phyloP scores from a whole-genome alignment of 805 yeast genomes.

The Yarrowia sp. region DNA sequence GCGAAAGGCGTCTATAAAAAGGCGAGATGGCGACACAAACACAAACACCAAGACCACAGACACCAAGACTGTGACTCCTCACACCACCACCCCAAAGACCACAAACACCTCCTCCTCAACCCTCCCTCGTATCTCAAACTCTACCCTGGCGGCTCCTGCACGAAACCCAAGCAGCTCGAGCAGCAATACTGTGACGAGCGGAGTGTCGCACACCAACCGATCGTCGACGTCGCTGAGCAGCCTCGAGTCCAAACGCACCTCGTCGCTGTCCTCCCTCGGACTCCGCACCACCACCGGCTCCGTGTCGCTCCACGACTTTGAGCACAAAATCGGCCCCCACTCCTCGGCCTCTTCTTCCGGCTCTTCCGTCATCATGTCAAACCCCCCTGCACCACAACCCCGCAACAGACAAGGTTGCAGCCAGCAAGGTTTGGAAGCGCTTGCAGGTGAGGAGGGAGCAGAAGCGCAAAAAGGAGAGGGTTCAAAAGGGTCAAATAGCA shows the following conservation, averaged over 20 bases:
- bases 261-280: neutral
- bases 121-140: constrained; percentile 8
- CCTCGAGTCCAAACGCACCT: neutral
- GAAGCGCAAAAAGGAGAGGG: no score
- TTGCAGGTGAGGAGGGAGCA: neutral
- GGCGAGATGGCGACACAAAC: neutral
- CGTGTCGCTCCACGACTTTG: constrained; percentile 27
- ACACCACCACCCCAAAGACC: neutral
- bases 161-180: neutral
- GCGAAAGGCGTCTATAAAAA: constrained; percentile 26
- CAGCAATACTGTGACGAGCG: no score
- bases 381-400: constrained; percentile 12
- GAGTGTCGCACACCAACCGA: neutral
- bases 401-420: constrained; percentile 15
- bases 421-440: constrained; percentile 5
- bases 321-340: neutral
- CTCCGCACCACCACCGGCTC: neutral
- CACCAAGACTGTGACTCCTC: no score
- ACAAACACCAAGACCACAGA: no score
- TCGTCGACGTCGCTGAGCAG: neutral
- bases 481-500: no score
- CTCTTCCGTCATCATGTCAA: neutral
- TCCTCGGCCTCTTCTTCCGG: neutral
- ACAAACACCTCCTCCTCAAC: no score
- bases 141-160: constrained; percentile 3